Conservation (phyloP, 177 flowering plant genomes). For the Vitis hybrid region DNA sequence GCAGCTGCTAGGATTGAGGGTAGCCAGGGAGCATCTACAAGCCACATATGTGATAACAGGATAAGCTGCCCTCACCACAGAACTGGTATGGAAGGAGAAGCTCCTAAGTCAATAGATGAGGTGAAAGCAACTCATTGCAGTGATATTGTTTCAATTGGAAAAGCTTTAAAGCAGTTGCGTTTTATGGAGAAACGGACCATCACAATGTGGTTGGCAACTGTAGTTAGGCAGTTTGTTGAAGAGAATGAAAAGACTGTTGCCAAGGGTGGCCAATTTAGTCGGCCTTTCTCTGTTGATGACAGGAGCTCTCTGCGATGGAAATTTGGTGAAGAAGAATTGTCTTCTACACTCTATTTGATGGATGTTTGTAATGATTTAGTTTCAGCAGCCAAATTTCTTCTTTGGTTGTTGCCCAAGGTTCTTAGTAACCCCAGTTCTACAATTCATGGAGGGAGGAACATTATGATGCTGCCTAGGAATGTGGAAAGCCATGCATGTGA, state of each 20-base stretch:
- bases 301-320: conserved; percentile 64
- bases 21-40: conserved; percentile 99
- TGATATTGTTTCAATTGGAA: conserved; percentile 77
- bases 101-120: conserved; percentile 48
- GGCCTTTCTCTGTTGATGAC: conserved; percentile 57
- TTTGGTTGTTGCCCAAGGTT: conserved; percentile 87
- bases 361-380: conserved; percentile 75
- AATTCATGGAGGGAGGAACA: conserved; percentile 60
- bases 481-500: conserved; percentile 68
- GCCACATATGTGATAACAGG: conserved; percentile 90
- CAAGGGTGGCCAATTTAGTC: conserved; percentile 55
- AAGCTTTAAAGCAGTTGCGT: conserved; percentile 56
- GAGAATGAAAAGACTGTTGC: conserved; percentile 54
- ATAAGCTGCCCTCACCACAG: conserved; percentile 78
- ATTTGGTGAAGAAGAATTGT: conserved; percentile 88
- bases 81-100: conserved; percentile 60
- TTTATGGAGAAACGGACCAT: conserved; percentile 65
- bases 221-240: conserved; percentile 68
- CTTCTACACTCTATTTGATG: conserved; percentile 68
- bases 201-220: conserved; percentile 62
- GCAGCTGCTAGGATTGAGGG: conserved; percentile 91
- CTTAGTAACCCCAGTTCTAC: conserved; percentile 41
- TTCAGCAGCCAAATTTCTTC: conserved; percentile 65
- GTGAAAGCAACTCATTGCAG: conserved; percentile 21
- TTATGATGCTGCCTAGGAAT: conserved; percentile 48